Conservation (phyloP, 176 grass and related monocot species). For the Lolium multiflorum region DNA sequence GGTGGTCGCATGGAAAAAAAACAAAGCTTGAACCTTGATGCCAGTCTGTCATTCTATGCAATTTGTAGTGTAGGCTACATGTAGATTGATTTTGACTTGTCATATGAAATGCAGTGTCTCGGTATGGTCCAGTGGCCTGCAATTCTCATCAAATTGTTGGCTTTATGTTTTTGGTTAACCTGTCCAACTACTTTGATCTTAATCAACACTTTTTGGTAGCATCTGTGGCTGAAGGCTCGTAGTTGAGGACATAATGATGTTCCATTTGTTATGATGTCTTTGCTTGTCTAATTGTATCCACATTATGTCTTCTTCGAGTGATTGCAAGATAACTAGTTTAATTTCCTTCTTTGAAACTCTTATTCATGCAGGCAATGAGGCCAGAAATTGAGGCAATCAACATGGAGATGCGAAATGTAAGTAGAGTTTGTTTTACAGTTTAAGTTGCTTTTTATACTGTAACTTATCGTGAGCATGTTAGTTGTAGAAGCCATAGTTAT, state of each 20-base stretch:
- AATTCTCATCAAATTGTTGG: neutral
- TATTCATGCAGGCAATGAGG: conserved; percentile 58
- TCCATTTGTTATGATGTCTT: conserved; percentile 7
- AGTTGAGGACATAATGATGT: neutral
- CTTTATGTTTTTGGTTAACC: neutral
- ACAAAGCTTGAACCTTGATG: neutral
- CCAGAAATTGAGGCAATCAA: conserved; percentile 81
- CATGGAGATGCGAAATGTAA: conserved; percentile 64
- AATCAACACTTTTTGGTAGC: neutral
- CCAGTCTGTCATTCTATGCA: neutral
- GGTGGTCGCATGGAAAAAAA: too few relatives aligned
- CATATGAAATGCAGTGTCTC: neutral
- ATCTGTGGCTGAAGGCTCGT: neutral
- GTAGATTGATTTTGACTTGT: neutral
- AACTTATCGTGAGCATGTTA: neutral
- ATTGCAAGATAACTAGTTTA: neutral
- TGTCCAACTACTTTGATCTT: neutral
- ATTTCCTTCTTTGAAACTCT: conserved; percentile 21
- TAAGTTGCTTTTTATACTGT: conserved; percentile 18
- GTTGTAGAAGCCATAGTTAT: neutral
- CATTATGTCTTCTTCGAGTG: neutral
- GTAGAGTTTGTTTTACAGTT: conserved; percentile 24
- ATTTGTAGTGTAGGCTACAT: neutral
- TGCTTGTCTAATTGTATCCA: neutral
- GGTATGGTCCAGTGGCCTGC: neutral